phyloP scores from a whole-genome alignment of 106 monocot species.

The Phalaenopsis aphrodite region DNA sequence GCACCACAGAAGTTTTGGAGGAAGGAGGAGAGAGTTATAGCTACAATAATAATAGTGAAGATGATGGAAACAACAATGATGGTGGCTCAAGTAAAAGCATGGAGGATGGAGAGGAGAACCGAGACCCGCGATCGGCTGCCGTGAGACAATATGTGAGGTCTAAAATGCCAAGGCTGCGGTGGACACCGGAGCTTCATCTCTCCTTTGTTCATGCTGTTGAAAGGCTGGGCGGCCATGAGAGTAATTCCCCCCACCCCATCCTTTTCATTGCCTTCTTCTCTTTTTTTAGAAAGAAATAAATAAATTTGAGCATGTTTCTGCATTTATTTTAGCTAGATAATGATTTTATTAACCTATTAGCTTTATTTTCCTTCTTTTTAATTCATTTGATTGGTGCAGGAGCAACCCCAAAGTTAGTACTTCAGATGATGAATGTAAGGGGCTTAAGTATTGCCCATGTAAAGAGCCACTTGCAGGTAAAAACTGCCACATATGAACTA shows the following conservation, averaged over 20 bases:
- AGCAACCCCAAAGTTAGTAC: conserved; percentile 44
- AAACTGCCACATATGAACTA: not conserved
- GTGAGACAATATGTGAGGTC: conserved; percentile 31
- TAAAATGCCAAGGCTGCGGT: conserved; percentile 31
- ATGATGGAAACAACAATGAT: conserved; percentile 5
- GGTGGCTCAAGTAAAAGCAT: not conserved
- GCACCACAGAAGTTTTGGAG: not conserved
- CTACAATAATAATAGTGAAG: conserved; percentile 10
- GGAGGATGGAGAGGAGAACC: not conserved
- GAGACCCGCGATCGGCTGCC: not conserved
- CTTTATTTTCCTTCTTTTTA: not conserved
- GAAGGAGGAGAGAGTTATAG: not conserved
- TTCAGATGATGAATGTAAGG: conserved; percentile 41
- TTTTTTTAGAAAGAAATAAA: not conserved
- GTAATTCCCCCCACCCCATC: conserved; percentile 4
- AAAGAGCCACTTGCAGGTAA: conserved; percentile 47
- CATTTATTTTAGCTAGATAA: not conserved
- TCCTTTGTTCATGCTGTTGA: conserved; percentile 30
- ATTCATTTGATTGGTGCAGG: conserved; percentile 13
- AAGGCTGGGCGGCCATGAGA: conserved; percentile 30
- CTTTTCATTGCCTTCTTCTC: too few relatives aligned
- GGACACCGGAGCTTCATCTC: conserved; percentile 36
- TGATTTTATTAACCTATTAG: not conserved
- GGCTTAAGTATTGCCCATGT: conserved; percentile 32
- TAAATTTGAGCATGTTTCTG: not conserved